Conservation (phyloP, 2,329 filamentous ascomycete species). For the Pseudocercospora crystallina region DNA sequence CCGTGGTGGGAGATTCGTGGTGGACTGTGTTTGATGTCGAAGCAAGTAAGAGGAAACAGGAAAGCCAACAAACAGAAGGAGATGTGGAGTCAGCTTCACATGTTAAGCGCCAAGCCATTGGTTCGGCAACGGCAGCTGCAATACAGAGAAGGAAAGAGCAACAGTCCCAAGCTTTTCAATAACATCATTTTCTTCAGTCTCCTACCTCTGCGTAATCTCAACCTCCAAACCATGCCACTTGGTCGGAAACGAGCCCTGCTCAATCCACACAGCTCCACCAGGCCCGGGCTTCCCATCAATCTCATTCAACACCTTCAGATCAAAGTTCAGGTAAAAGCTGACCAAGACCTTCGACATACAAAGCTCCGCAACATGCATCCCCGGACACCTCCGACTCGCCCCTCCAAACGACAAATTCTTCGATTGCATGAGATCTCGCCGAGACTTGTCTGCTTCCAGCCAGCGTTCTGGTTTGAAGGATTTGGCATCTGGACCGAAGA, state of each 20-base stretch:
- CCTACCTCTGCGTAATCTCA: constrained; percentile 3
- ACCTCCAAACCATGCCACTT: constrained; percentile 14
- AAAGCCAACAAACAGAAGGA: not conserved
- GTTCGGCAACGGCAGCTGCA: not conserved
- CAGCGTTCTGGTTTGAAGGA: constrained; percentile 13
- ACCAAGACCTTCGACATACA: constrained; percentile 9
- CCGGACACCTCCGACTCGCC: constrained; percentile 4
- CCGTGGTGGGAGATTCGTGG: no score
- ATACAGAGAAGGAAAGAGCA: not conserved
- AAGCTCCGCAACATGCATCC: constrained; percentile 9
- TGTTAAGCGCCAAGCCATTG: not conserved
- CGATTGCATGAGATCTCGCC: constrained; percentile 4
- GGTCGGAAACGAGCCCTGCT: constrained; percentile 7
- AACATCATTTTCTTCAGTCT: not conserved
- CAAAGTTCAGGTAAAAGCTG: constrained; percentile 7
- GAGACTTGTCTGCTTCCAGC: constrained; percentile 35
- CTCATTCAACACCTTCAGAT: constrained; percentile 6
- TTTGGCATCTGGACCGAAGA: constrained; percentile 21
- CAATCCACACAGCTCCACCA: constrained; percentile 5
- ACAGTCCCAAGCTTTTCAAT: not conserved
- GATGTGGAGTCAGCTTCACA: not conserved
- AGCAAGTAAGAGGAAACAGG: not conserved
- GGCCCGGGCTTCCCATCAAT: constrained; percentile 9
- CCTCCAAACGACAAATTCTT: constrained; percentile 10
- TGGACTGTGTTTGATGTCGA: not conserved